Conservation (phyloP, 2,329 filamentous ascomycete genomes). For the Nothophoma quercina region DNA sequence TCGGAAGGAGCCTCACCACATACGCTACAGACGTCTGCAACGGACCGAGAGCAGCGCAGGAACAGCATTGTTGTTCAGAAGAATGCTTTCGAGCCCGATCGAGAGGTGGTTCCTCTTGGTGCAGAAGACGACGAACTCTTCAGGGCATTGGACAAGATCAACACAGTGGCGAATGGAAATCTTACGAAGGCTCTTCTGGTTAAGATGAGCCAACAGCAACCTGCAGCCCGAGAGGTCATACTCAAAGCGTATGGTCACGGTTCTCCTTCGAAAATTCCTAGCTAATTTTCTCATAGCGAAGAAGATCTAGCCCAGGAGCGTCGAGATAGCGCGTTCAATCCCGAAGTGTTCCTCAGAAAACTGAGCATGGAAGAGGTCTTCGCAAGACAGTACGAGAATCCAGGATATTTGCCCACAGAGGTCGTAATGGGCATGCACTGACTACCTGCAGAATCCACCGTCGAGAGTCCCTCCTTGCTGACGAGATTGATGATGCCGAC, state of each 20-base stretch:
- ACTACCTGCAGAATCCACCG: neutral
- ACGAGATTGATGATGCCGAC: neutral
- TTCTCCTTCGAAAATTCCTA: neutral
- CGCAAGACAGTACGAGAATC: neutral
- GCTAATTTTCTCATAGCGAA: neutral
- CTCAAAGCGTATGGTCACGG: neutral
- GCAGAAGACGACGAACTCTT: too few species aligned
- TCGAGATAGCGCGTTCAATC: neutral
- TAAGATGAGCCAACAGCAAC: neutral
- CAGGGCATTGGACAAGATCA: too few species aligned
- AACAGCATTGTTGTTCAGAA: too few species aligned
- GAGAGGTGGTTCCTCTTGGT: too few species aligned
- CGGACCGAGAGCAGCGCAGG: too few species aligned
- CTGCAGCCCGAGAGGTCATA: neutral
- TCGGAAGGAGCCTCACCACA: too few species aligned
- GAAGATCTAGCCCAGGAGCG: neutral
- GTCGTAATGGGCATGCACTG: neutral
- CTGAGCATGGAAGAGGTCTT: neutral
- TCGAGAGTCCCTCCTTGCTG: neutral
- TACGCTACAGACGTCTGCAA: too few species aligned
- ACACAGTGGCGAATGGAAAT: too few species aligned
- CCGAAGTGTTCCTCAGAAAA: neutral
- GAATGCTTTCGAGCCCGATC: too few species aligned
- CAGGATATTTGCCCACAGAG: neutral
- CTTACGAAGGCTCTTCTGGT: neutral